A percentile compares a stretch with the other conserved stretches of the same genome.
phyloP scores from a whole-genome alignment of 2,329 filamentous ascomycete genomes.

The Aspergillus viridinutans region DNA sequence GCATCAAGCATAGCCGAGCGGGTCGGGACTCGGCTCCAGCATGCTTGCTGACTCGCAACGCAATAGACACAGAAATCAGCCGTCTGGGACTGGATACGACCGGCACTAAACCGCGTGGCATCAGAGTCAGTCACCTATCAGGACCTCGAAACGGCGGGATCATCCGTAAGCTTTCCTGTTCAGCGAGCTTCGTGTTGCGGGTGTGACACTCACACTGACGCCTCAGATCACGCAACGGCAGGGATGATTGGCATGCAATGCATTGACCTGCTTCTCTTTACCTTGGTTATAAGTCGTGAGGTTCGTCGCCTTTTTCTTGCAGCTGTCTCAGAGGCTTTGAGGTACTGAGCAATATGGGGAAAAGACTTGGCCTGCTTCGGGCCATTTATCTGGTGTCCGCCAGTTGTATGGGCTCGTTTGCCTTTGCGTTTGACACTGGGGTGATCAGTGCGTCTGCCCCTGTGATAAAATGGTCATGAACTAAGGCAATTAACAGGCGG shows the following conservation, averaged over 20 bases:
- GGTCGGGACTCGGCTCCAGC: too few species aligned
- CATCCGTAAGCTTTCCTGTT: not conserved
- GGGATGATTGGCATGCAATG: not conserved
- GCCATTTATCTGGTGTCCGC: conserved; percentile 34
- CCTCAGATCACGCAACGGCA: not conserved
- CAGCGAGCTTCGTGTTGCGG: not conserved
- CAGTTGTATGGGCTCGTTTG: conserved; percentile 38
- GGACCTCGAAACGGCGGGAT: not conserved
- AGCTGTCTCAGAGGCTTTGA: conserved; percentile 2
- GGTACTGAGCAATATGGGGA: conserved; percentile 25
- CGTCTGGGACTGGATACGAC: too few species aligned
- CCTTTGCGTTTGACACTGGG: conserved; percentile 39
- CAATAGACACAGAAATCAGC: not conserved
- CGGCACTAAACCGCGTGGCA: too few species aligned
- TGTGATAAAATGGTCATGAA: too few species aligned
- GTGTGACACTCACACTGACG: not conserved
- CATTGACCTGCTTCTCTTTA: not conserved
- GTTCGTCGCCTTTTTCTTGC: not conserved
- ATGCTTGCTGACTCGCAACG: not conserved
- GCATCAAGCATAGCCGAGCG: too few species aligned
- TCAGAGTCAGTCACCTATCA: not conserved
- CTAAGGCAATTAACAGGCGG: conserved; percentile 35
- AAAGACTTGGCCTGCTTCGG: conserved; percentile 31
- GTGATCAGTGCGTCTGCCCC: conserved; percentile 34
- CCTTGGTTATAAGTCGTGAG: not conserved